Conservation (phyloP, 1,139 yeast genomes). For the Suhomyces atakaporum region DNA sequence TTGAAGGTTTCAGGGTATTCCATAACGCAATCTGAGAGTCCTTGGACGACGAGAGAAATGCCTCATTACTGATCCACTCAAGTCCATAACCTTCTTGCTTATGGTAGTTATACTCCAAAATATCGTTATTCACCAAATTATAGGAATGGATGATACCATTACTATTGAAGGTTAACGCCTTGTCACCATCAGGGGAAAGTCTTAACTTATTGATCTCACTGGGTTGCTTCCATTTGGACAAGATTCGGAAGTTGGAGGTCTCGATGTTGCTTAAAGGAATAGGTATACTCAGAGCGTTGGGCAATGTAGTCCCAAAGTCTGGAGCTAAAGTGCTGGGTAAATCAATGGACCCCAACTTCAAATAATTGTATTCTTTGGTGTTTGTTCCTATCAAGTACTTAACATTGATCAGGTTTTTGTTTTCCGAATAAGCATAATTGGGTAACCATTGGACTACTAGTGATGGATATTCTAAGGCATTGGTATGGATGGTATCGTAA, state of each 20-base stretch:
- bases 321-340: conserved; percentile 55
- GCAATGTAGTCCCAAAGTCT: conserved; percentile 26
- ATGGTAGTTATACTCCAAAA: conserved; percentile 57
- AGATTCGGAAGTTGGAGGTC: conserved; percentile 35
- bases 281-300: conserved; percentile 25
- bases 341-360: conserved; percentile 48
- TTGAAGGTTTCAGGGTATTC: conserved; percentile 51
- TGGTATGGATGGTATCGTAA: conserved; percentile 75
- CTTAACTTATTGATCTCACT: conserved; percentile 54
- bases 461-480: conserved; percentile 65
- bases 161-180: conserved; percentile 52
- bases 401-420: conserved; percentile 36
- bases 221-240: conserved; percentile 52
- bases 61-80: conserved; percentile 57
- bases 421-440: conserved; percentile 30
- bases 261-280: conserved; percentile 27
- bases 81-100: conserved; percentile 68
- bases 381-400: conserved; percentile 54
- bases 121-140: conserved; percentile 26
- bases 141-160: conserved; percentile 45
- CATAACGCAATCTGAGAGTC: conserved; percentile 71
- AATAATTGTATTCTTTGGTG: conserved; percentile 43
- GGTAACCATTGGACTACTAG: conserved; percentile 54
- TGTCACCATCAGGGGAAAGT: conserved; percentile 37
- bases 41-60: conserved; percentile 65